Conservation (phyloP, 495 filamentous ascomycete genomes). For the Staphylotrichum tortipilum region DNA sequence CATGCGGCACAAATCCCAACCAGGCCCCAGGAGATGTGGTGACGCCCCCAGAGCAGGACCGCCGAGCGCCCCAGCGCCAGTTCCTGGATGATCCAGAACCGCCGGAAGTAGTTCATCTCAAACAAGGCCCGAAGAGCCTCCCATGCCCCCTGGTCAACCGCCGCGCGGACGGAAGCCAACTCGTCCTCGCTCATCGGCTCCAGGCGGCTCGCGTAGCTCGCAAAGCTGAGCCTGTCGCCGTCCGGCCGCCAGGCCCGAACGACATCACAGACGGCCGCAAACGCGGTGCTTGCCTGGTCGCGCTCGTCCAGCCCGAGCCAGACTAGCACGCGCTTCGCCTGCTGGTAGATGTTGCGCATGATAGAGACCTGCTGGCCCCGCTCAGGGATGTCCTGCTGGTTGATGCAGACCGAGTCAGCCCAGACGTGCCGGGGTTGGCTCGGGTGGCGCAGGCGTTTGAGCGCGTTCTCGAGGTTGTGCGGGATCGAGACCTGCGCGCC, state of each 20-base stretch:
- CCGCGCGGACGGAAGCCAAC: not conserved
- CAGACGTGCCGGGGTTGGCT: conserved; percentile 7
- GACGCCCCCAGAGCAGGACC: not conserved
- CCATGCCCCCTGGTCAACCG: not conserved
- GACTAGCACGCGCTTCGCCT: conserved; percentile 8
- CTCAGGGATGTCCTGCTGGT: conserved; percentile 20
- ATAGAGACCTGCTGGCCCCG: conserved; percentile 20
- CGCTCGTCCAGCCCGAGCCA: conserved; percentile 6
- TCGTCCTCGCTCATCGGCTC: not conserved
- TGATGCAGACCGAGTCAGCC: conserved; percentile 22
- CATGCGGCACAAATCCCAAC: not conserved
- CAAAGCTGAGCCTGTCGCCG: not conserved
- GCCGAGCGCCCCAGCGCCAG: not conserved
- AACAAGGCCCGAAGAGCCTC: not conserved
- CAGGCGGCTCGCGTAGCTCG: not conserved
- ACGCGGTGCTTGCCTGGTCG: not conserved
- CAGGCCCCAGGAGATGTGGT: not conserved
- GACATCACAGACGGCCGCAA: not conserved
- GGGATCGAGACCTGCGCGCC: conserved; percentile 3
- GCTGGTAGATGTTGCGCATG: conserved; percentile 12
- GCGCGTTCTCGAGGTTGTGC: conserved; percentile 4
- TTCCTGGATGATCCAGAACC: conserved; percentile 1
- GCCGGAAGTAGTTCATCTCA: not conserved
- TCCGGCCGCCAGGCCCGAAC: not conserved
- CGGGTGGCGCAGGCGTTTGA: conserved; percentile 2